Evolutionary conservation across 2,329 filamentous ascomycete species (phyloP).

Genomic region (Sporothrix brunneoviolacea): DNA sequence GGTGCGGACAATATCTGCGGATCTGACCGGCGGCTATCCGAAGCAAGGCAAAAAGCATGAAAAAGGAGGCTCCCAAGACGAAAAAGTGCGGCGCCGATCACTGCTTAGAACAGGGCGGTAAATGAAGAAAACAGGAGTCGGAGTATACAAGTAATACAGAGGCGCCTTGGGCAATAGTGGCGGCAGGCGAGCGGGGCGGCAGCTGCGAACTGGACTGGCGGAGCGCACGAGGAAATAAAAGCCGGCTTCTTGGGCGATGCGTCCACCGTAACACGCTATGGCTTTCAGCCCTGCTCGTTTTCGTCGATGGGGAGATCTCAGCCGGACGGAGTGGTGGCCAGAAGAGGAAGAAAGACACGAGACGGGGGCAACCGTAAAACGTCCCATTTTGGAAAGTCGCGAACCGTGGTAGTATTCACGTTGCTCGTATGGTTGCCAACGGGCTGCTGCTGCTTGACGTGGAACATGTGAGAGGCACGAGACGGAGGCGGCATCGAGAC

Average conservation of each 20-base stretch:
- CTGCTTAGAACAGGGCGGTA: not conserved
- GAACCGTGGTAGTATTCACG: no score
- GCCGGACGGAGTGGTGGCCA: no score
- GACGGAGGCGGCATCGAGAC: no score
- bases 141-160: no score
- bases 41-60: not conserved
- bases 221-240: not conserved
- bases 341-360: not conserved
- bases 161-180: not conserved
- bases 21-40: no score
- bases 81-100: not conserved
- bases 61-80: not conserved
- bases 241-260: not conserved
- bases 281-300: not conserved
- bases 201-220: no score
- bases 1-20: no score
- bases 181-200: no score
- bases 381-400: no score
- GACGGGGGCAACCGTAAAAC: not conserved
- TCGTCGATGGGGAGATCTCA: not conserved
- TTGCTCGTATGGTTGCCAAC: no score
- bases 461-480: no score
- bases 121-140: slow-evolving; percentile 6
- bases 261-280: not conserved
- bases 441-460: no score